These are phyloP conservation scores for Sanghuangporus sanghuang DNA, from an alignment of 1,284 basidiomycete species.

Conservation along the genomic window DNA sequence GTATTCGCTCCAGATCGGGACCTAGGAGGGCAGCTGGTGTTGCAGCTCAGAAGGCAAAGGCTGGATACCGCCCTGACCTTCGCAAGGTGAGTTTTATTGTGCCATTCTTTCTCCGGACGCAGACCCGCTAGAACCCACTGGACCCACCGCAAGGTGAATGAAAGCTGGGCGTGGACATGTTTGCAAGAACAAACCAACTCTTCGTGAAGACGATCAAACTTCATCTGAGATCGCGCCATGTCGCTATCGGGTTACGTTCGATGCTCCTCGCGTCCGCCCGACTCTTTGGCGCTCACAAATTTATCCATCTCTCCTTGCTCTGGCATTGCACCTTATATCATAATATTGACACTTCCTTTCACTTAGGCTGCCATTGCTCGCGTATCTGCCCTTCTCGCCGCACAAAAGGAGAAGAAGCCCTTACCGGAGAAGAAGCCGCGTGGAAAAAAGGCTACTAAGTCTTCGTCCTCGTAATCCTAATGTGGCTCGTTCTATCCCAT, in stretches of 20 bases:
- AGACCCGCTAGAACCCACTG: conserved; percentile 31
- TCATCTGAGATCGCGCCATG: conserved; percentile 43
- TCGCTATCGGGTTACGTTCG: conserved; percentile 62
- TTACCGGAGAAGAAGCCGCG: conserved; percentile 68
- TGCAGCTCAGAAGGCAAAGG: conserved; percentile 60
- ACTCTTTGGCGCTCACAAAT: conserved; percentile 67
- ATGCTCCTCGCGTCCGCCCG: conserved; percentile 54
- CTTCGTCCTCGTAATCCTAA: conserved; percentile 3
- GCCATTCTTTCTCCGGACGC: conserved; percentile 17
- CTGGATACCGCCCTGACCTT: conserved; percentile 81
- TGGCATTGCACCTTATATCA: conserved; percentile 1
- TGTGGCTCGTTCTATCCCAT: not conserved
- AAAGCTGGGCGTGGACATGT: conserved; percentile 49
- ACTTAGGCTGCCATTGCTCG: conserved; percentile 75
- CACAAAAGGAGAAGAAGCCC: conserved; percentile 72
- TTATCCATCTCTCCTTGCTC: conserved; percentile 19
- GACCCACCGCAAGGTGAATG: conserved; percentile 49
- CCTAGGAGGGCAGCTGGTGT: conserved; percentile 72
- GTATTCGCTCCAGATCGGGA: conserved; percentile 69
- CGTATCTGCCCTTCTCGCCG: conserved; percentile 66
- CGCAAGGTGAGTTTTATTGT: conserved; percentile 54
- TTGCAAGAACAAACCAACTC: conserved; percentile 22
- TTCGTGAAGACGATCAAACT: conserved; percentile 15
- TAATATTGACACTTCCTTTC: conserved; percentile 20
- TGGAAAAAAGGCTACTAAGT: conserved; percentile 54